phyloP scores from a whole-genome alignment of 148 eudicot genomes.

The Fagopyrum tataricum region DNA sequence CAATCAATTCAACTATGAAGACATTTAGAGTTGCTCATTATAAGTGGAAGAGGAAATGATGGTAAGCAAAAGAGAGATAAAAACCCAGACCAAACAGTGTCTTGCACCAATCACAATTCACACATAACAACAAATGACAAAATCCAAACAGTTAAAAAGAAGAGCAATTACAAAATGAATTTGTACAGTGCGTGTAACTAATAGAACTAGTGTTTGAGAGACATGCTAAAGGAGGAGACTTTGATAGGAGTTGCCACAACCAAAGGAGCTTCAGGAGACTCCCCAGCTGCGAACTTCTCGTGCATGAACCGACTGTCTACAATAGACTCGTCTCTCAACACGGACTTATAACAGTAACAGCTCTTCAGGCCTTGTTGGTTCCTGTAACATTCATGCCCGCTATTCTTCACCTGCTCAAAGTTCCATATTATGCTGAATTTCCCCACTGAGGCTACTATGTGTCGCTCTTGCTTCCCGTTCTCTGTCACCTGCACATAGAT shows the following conservation, averaged over 20 bases:
- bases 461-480: conserved; percentile 86
- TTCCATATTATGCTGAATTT: conserved; percentile 94
- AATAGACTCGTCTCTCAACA: conserved; percentile 78
- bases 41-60: too few species aligned
- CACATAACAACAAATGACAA: too few species aligned
- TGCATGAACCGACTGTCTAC: conserved; percentile 97
- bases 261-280: conserved; percentile 87
- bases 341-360: conserved; percentile 90
- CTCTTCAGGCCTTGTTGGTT: conserved; percentile 89
- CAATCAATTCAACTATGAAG: too few species aligned
- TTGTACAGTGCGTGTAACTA: too few species aligned
- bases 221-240: conserved; percentile 83
- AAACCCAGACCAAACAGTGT: too few species aligned
- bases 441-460: conserved; percentile 80
- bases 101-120: too few species aligned
- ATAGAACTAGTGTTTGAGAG: conserved; percentile 6
- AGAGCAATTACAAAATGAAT: too few species aligned
- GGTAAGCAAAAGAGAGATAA: too few species aligned
- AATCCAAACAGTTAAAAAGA: too few species aligned
- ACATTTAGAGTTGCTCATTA: too few species aligned
- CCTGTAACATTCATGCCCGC: conserved; percentile 71
- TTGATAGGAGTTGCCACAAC: conserved; percentile 95
- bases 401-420: conserved; percentile 94
- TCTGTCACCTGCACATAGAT: conserved; percentile 65
- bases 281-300: conserved; percentile 59